Evolutionary conservation across 2,329 filamentous ascomycete genomes (phyloP), one percentile per base, ranked within the genome.

Genomic region (Colletotrichum limetticola): DNA sequence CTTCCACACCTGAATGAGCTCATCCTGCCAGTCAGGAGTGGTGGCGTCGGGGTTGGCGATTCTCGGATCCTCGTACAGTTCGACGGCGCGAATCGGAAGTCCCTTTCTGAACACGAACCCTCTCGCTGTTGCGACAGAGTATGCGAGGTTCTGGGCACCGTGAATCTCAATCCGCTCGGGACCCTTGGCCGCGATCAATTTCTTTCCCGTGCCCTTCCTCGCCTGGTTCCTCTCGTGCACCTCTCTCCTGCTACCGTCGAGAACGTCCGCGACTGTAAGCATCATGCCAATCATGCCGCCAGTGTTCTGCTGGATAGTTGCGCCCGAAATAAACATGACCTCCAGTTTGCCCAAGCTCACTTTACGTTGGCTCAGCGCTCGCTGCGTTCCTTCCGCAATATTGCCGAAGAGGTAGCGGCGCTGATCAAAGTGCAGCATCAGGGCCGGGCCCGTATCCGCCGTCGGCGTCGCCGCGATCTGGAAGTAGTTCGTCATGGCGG

Each of bases 221-320:
- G 82, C 79, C 42, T 81, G 78, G 60, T 88, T 87, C 42, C 85
- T 79, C 11, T 82, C 78, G 24, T 78, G 78, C 5, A 79, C 71
- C 8, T 82, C 80, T 74, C 87, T 85, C 66, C 83, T 84, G 46
- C 86, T 86, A 19, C 84, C 81, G 6, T 88, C 85, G 26, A 89
- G 82, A 6, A 88, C 83, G 81, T 97, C 95, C 32, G 95, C 95
- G 71, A 98, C 82, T 5, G 94, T 97, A 76, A 99, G 87, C 70
- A 98, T 88, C 85, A 95, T 90, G 65, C 97, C 97, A 74, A 98
- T 85, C 75, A 98, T 83, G 4, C 97, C 97, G 70, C 97, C 97
- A 42, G 90, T 89, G 77, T 90, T 93, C 35, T 86, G 84, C 95
- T 95, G 98, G 80, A 91, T 88, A 53, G 93, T 90, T 53, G 87